Conservation (phyloP, 176 grass and related monocot species). For the Metroxylon sagu region DNA sequence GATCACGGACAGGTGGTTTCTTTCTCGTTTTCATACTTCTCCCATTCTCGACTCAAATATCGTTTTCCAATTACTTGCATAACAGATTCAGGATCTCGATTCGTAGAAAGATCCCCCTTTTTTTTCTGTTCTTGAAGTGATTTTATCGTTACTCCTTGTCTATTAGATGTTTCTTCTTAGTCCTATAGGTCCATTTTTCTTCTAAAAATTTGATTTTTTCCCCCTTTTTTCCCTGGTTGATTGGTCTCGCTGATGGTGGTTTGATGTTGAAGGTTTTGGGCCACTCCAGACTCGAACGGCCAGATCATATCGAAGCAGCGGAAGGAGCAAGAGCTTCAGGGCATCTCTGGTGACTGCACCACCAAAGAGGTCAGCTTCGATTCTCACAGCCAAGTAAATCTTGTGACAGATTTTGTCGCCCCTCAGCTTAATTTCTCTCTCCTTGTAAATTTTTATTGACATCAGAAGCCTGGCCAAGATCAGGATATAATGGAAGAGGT, state of each 20-base stretch:
- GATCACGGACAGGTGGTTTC: slow-evolving; percentile 54
- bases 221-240: neutral
- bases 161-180: no score
- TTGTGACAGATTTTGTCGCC: no score
- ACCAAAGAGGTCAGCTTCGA: slow-evolving; percentile 22
- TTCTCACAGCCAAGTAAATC: neutral
- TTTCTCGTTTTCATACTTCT: no score
- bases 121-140: no score
- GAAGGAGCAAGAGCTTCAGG: slow-evolving; percentile 23
- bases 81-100: no score
- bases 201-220: slow-evolving; percentile 5
- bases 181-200: no score
- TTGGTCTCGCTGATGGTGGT: neutral
- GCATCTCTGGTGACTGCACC: slow-evolving; percentile 23
- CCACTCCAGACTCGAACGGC: slow-evolving; percentile 31
- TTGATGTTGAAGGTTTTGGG: slow-evolving; percentile 25
- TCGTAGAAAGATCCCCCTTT: no score
- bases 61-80: neutral
- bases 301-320: slow-evolving; percentile 16
- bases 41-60: neutral
- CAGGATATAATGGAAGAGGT: slow-evolving; percentile 63
- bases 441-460: slow-evolving; percentile 2
- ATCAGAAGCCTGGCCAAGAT: slow-evolving; percentile 66
- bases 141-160: no score
- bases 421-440: neutral